These are phyloP conservation scores for Russula foetens DNA, from an alignment of 768 basidiomycete genomes.

Conservation along the genomic window DNA sequence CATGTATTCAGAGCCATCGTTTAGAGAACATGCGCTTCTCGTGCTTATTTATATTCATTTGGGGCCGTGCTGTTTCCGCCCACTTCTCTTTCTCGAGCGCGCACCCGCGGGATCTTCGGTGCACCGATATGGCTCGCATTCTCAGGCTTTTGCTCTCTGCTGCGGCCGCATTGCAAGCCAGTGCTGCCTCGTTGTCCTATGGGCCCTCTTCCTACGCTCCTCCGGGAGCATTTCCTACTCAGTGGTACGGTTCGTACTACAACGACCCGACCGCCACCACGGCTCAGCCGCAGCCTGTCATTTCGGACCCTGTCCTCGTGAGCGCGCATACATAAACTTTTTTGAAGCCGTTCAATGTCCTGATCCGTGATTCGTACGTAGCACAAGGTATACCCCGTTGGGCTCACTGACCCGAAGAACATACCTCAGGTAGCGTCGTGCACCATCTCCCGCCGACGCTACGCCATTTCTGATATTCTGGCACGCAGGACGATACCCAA, in stretches of 20 bases:
- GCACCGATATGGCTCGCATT: background rate
- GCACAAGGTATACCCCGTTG: slow-evolving; percentile 50
- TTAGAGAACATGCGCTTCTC: background rate
- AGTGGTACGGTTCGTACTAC: slow-evolving; percentile 56
- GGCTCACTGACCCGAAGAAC: slow-evolving; percentile 53
- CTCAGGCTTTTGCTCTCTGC: slow-evolving; percentile 2
- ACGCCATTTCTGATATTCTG: background rate
- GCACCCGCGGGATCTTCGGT: background rate
- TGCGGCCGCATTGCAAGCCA: background rate
- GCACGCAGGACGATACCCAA: slow-evolving; percentile 41
- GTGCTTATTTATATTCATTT: background rate
- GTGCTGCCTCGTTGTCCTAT: slow-evolving; percentile 10
- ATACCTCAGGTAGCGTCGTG: slow-evolving; percentile 55
- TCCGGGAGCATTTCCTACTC: slow-evolving; percentile 58
- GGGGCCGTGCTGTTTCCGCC: background rate
- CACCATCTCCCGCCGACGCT: too few relatives aligned
- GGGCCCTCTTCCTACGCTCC: slow-evolving; percentile 46
- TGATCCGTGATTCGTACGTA: slow-evolving; percentile 22
- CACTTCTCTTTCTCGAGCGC: background rate
- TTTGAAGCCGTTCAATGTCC: background rate
- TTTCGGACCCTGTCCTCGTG: slow-evolving; percentile 65
- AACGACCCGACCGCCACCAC: slow-evolving; percentile 66
- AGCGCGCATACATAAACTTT: background rate
- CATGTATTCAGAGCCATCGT: too few relatives aligned
- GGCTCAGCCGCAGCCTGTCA: slow-evolving; percentile 67